A percentile compares a stretch with the other conserved stretches of the same genome.
These are phyloP conservation scores for Chlorella ohadii DNA, from an alignment of 139 green algal genomes.

Conservation along the genomic window DNA sequence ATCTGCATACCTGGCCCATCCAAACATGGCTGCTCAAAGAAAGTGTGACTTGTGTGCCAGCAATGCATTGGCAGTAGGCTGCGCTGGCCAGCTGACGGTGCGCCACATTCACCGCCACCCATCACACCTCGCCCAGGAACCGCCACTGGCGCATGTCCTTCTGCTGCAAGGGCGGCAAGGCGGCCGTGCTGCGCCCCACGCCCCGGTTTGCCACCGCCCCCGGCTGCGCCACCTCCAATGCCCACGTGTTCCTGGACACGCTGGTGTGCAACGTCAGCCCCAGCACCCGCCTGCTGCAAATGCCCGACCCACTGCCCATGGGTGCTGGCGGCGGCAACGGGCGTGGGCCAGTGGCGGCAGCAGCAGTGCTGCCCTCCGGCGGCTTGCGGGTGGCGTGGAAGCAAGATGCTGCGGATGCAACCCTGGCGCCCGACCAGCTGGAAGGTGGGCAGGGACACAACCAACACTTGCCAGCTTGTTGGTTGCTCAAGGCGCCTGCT, in stretches of 20 bases:
- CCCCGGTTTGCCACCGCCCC: conserved; percentile 49
- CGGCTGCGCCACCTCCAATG: conserved; percentile 13
- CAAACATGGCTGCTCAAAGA: too few relatives aligned
- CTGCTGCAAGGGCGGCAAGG: conserved; percentile 81
- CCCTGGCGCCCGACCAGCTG: not conserved
- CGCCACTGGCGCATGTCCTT: conserved; percentile 80
- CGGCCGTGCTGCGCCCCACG: conserved; percentile 60
- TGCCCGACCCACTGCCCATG: conserved; percentile 21
- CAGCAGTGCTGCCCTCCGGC: not conserved
- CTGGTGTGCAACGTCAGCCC: conserved; percentile 76
- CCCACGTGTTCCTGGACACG: conserved; percentile 63
- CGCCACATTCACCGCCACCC: not conserved
- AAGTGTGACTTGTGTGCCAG: too few relatives aligned
- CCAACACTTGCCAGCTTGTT: too few relatives aligned
- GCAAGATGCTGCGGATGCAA: not conserved
- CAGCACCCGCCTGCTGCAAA: conserved; percentile 46
- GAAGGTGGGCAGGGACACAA: not conserved
- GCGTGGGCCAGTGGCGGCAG: not conserved
- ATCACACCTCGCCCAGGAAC: conserved; percentile 40
- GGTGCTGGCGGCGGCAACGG: not conserved
- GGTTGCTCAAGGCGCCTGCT: not conserved
- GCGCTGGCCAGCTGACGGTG: not conserved
- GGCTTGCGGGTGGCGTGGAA: conserved; percentile 10
- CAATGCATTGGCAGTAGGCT: too few relatives aligned
- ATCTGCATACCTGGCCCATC: too few relatives aligned